Percentiles rank a stretch among this genome's conserved stretches.
phyloP scores from a whole-genome alignment of 192 early-diverging fungal species.

The Backusella parvicylindrica region DNA sequence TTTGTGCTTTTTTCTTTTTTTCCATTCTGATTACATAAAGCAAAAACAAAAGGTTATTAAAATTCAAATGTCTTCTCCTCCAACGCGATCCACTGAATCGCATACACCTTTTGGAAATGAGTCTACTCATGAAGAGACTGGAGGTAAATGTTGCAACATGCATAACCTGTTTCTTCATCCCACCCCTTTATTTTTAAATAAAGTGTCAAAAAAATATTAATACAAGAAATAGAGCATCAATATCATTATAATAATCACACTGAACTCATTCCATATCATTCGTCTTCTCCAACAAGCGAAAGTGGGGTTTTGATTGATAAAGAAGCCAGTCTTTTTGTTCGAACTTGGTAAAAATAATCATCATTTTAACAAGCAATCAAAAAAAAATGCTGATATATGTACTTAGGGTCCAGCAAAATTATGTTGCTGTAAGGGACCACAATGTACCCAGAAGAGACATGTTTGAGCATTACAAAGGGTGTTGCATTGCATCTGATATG shows the following conservation, averaged over 20 bases:
- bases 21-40: not conserved
- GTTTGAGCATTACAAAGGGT: constrained; percentile 44
- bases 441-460: constrained; percentile 42
- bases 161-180: not conserved
- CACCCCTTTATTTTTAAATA: not conserved
- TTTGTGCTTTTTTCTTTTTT: not conserved
- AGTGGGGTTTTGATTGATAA: not conserved
- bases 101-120: not conserved
- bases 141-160: not conserved
- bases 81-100: not conserved
- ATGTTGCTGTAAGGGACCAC: constrained; percentile 34
- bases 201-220: not conserved
- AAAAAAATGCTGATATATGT: not conserved
- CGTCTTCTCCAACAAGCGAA: not conserved
- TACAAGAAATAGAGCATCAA: not conserved
- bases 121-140: not conserved
- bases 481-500: constrained; percentile 31
- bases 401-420: constrained; percentile 40
- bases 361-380: not conserved
- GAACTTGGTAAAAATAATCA: constrained; percentile 3
- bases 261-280: not conserved
- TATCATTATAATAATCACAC: not conserved
- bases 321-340: constrained; percentile 4
- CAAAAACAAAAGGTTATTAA: too few species aligned
- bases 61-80: not conserved